Evolutionary conservation across 179 eudicot species (phyloP), one percentile per base, ranked within the genome.

Genomic region (Beta lomatogona): DNA sequence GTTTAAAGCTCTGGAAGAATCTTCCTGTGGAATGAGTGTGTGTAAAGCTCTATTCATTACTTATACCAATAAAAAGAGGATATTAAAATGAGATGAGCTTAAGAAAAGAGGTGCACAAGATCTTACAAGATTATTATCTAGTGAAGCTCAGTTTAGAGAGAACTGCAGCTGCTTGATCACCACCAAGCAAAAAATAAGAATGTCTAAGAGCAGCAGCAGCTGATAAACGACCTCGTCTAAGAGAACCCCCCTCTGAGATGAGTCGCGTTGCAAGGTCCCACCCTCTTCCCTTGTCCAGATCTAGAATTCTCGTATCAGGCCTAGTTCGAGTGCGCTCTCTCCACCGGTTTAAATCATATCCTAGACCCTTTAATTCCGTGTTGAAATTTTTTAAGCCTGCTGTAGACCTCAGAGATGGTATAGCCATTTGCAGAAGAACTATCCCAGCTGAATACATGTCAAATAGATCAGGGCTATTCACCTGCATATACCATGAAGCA

Each of bases 391-490:
- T 95, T 78, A 95, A 84, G 58, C 92, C 96, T 67, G 98, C 87
- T 11, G 92, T 83, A 3, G 98, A 89, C 85, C 99, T 95, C 52
- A 95, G 89, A 57, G 82, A 78, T 53, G 99, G 99, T 73, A 92
- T 59, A 41, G 98, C 93, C 99, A 95, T 95, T 89, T 95, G 99
- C 83, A 95, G 13, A 7, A 95, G 96, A 18, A 91, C 97, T 75
- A 95, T 91, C 79, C 99, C 98, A 81, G 98, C 97, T 73, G 99
- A 95, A 85, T 95, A 95, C 94, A 88, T 92, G 77, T 95, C 99
- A 79, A 95, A 95, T 14, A 95, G 86, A 85, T 95, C 99, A 41
- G 99, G 99, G 78, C 96, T 94, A 77, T 95, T 95, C 52, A 95
- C 88, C 99, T 95, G 93, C 89, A 91, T 82, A 14, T 75, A 66